Percentiles rank a stretch among this genome's conserved stretches.
phyloP scores from a whole-genome alignment of 2,329 filamentous ascomycete species.

The Lojkania enalia region DNA sequence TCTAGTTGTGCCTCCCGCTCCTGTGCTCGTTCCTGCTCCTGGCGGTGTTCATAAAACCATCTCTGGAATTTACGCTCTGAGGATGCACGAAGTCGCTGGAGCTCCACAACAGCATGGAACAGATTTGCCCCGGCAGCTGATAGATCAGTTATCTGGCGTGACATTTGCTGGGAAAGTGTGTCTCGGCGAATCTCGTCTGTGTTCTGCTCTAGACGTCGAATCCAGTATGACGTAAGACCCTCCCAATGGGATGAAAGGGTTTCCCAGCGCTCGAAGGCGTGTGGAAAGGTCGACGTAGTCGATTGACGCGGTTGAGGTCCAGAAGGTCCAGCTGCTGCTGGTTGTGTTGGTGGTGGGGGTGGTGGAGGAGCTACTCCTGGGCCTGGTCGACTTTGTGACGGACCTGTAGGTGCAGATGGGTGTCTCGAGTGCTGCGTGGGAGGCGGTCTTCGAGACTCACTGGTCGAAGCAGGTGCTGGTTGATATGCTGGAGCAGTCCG shows the following conservation, averaged over 20 bases:
- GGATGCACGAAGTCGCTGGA: conserved; percentile 89
- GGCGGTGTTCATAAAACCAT: conserved; percentile 95
- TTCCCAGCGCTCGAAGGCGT: conserved; percentile 98
- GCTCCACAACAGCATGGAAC: conserved; percentile 95
- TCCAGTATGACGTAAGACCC: conserved; percentile 95
- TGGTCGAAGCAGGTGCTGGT: conserved; percentile 23
- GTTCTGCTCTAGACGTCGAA: conserved; percentile 87
- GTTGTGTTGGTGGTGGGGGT: conserved; percentile 32
- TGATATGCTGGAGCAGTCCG: conserved; percentile 34
- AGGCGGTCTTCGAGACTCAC: conserved; percentile 35
- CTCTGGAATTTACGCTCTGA: conserved; percentile 97
- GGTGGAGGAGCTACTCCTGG: conserved; percentile 32
- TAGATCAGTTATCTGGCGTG: conserved; percentile 93
- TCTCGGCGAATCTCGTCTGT: conserved; percentile 81
- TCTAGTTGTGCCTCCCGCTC: conserved; percentile 84
- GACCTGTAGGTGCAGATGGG: conserved; percentile 32
- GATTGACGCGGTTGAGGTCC: conserved; percentile 39
- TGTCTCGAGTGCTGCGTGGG: conserved; percentile 36
- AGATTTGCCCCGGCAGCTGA: conserved; percentile 95
- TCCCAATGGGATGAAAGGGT: conserved; percentile 97
- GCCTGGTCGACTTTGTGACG: conserved; percentile 38
- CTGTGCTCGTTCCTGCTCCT: conserved; percentile 81
- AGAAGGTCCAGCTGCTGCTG: conserved; percentile 29
- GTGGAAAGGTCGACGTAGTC: conserved; percentile 74
- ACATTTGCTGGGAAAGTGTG: conserved; percentile 83